phyloP scores from a whole-genome alignment of 2,329 filamentous ascomycete genomes.

The Chaetomium globosum region DNA sequence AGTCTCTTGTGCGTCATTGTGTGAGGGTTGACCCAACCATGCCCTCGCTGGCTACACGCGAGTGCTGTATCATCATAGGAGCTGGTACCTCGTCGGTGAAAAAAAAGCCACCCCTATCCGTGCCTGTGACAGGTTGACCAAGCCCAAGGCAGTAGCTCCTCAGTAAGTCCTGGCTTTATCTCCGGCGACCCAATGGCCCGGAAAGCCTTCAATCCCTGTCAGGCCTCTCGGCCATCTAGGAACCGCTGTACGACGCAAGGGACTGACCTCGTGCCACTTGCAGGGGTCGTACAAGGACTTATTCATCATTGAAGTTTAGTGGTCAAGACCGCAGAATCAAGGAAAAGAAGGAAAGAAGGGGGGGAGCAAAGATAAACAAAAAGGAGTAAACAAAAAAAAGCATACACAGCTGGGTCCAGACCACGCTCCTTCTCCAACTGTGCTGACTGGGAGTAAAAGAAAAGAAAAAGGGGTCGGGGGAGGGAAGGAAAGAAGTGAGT shows the following conservation, averaged over 20 bases:
- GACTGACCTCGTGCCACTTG: not conserved
- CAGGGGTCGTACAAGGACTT: conserved; percentile 2
- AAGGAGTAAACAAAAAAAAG: not conserved
- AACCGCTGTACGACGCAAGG: conserved; percentile 1
- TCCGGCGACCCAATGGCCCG: not conserved
- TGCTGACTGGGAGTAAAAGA: not conserved
- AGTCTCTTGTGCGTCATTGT: not conserved
- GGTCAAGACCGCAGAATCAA: not conserved
- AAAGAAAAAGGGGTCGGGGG: not conserved
- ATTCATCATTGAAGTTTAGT: conserved; percentile 15
- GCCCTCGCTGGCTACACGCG: not conserved
- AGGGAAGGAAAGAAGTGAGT: not conserved
- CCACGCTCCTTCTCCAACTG: not conserved
- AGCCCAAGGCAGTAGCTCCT: not conserved
- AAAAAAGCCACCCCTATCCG: not conserved
- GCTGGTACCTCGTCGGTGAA: not conserved
- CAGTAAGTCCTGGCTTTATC: conserved; percentile 8
- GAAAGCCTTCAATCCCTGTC: not conserved
- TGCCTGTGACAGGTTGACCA: not conserved
- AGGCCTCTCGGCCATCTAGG: not conserved
- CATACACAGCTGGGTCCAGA: not conserved
- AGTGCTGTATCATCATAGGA: conserved; percentile 7
- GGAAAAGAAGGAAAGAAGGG: not conserved
- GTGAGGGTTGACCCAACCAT: conserved; percentile 2
- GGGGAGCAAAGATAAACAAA: not conserved